Evolutionary conservation across 1,284 basidiomycete species (phyloP).

Genomic region (Gastroboletus turbinatus): DNA sequence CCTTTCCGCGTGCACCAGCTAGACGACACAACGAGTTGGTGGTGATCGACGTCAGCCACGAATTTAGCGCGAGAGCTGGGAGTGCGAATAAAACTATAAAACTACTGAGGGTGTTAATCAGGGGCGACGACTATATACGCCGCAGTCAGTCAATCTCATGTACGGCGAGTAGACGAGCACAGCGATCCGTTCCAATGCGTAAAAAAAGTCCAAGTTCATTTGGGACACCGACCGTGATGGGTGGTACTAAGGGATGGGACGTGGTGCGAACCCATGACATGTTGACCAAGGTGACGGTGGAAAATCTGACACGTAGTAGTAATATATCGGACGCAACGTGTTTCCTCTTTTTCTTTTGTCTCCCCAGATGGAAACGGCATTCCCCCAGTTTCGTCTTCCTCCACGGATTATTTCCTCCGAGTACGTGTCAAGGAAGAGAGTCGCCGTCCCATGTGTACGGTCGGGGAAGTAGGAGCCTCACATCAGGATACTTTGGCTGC

Average conservation of each 20-base stretch:
- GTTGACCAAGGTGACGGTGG: slow-evolving; percentile 8
- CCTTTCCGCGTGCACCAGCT: slow-evolving; percentile 11
- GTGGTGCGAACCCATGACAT: slow-evolving; percentile 11
- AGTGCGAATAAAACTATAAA: not conserved
- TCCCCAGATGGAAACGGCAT: not conserved
- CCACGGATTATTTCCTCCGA: slow-evolving; percentile 16
- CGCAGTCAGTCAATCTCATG: not conserved
- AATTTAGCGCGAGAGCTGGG: not conserved
- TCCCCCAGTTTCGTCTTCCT: not conserved
- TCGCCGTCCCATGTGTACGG: slow-evolving; percentile 11
- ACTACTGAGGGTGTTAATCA: slow-evolving; percentile 12
- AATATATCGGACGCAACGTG: slow-evolving; percentile 15
- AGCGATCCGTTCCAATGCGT: not conserved
- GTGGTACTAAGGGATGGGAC: slow-evolving; percentile 9
- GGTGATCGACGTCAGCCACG: not conserved
- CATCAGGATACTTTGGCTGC: not conserved
- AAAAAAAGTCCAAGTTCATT: not conserved
- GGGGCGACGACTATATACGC: not conserved
- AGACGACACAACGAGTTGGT: not conserved
- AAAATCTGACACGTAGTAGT: slow-evolving; percentile 19
- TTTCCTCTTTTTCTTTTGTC: not conserved
- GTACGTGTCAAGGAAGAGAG: slow-evolving; percentile 10
- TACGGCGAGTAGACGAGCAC: not conserved
- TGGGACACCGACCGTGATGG: slow-evolving; percentile 9
- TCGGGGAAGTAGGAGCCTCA: not conserved